phyloP scores from a whole-genome alignment of 2,329 filamentous ascomycete genomes.

The Sodiomyces alkalinus region DNA sequence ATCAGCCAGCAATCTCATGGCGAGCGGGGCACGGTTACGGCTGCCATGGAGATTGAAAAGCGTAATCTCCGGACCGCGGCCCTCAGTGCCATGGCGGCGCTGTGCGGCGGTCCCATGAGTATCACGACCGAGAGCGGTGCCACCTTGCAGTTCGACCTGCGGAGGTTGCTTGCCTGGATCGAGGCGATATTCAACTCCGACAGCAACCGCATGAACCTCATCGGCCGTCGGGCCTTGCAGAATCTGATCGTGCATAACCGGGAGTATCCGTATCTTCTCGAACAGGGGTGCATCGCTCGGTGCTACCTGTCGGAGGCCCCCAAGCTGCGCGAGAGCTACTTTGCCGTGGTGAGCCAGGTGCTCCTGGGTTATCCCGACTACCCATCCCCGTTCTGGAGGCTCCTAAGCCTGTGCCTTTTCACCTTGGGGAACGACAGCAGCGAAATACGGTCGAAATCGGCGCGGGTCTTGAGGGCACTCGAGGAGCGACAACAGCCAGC shows the following conservation, averaged over 20 bases:
- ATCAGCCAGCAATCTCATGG: constrained; percentile 64
- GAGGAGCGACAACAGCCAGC: constrained; percentile 63
- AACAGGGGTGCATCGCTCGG: constrained; percentile 68
- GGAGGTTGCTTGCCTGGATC: constrained; percentile 88
- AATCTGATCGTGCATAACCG: constrained; percentile 86
- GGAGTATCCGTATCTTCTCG: constrained; percentile 70
- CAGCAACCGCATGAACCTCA: constrained; percentile 83
- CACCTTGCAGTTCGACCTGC: constrained; percentile 81
- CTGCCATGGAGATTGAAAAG: constrained; percentile 94
- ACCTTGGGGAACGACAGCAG: constrained; percentile 86
- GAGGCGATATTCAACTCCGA: constrained; percentile 85
- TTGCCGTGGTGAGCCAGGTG: constrained; percentile 79
- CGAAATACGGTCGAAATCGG: constrained; percentile 77
- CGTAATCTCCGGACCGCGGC: constrained; percentile 80
- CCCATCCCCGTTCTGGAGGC: constrained; percentile 76
- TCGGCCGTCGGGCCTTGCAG: constrained; percentile 73
- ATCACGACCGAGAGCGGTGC: constrained; percentile 78
- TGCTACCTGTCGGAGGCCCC: constrained; percentile 73
- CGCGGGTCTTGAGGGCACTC: constrained; percentile 61
- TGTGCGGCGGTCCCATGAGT: constrained; percentile 75
- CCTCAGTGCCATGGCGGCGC: constrained; percentile 84
- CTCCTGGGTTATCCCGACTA: constrained; percentile 73
- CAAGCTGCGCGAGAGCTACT: constrained; percentile 88
- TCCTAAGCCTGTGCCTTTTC: constrained; percentile 76
- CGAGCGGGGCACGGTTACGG: constrained; percentile 65